phyloP scores from a whole-genome alignment of 495 filamentous ascomycete species.

The Neurospora sp. region DNA sequence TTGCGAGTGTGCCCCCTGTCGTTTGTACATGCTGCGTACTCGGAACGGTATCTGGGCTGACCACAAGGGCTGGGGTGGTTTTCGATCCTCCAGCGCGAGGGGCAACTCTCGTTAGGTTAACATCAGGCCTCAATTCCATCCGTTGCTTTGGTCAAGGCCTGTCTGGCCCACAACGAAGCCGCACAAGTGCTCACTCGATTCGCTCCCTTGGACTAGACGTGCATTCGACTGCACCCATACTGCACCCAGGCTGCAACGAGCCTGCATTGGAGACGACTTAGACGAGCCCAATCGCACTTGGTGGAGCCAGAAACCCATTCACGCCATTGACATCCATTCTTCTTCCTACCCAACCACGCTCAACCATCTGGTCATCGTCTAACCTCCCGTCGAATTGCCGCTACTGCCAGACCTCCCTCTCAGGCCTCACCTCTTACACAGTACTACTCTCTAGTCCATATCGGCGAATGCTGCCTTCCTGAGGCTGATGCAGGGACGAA shows the following conservation, averaged over 20 bases:
- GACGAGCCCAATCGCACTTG: slow-evolving; percentile 20
- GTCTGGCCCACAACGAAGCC: background rate
- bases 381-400: slow-evolving; percentile 9
- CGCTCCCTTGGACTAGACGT: background rate
- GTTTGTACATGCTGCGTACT: background rate
- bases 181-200: background rate
- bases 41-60: background rate
- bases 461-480: slow-evolving; percentile 6
- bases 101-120: background rate
- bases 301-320: slow-evolving; percentile 5
- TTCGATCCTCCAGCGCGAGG: background rate
- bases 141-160: background rate
- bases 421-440: background rate
- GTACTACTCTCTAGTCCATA: background rate
- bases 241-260: background rate
- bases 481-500: slow-evolving; percentile 34
- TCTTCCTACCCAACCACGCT: slow-evolving; percentile 20
- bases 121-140: background rate
- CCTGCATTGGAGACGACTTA: background rate
- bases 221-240: background rate
- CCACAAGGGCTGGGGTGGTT: background rate
- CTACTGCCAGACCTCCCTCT: background rate
- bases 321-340: background rate
- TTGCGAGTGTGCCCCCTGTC: background rate
- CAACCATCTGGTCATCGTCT: slow-evolving; percentile 21